These are phyloP conservation scores for Pleoardoris graminearum DNA, from an alignment of 2,329 filamentous ascomycete genomes.

Conservation along the genomic window DNA sequence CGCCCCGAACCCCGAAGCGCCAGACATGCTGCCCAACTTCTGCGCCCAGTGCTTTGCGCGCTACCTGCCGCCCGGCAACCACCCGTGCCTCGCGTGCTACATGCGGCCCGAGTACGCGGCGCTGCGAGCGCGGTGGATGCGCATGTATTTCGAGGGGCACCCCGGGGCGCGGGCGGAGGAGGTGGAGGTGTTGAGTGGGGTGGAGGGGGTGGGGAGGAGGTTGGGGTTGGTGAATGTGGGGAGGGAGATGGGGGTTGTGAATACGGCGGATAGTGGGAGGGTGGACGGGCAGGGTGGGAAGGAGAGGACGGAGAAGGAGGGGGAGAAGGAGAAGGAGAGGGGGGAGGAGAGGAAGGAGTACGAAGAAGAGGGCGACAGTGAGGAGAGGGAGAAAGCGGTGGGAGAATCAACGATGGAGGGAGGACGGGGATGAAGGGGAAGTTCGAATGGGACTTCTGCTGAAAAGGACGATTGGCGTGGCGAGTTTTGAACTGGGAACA, in stretches of 20 bases:
- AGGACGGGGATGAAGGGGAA: too few relatives aligned
- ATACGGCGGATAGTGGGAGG: not conserved
- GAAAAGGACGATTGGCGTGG: too few relatives aligned
- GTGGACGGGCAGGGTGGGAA: not conserved
- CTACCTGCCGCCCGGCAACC: slow-evolving; percentile 15
- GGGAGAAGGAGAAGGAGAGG: not conserved
- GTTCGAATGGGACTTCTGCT: too few relatives aligned
- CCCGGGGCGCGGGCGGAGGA: slow-evolving; percentile 19
- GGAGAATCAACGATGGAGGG: too few relatives aligned
- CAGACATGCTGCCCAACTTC: slow-evolving; percentile 14
- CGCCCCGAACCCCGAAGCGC: not conserved
- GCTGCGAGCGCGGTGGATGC: slow-evolving; percentile 19
- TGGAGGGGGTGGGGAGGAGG: slow-evolving; percentile 14
- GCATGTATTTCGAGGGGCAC: slow-evolving; percentile 24
- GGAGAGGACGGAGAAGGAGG: not conserved
- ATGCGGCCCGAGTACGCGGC: slow-evolving; percentile 19
- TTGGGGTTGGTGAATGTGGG: slow-evolving; percentile 20
- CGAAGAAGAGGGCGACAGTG: too few relatives aligned
- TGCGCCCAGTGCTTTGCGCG: slow-evolving; percentile 28
- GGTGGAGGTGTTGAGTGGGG: slow-evolving; percentile 23
- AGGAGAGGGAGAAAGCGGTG: too few relatives aligned
- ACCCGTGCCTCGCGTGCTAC: slow-evolving; percentile 35
- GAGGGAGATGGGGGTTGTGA: slow-evolving; percentile 8
- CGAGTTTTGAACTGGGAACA: too few relatives aligned
- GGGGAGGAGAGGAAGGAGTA: too few relatives aligned